Conservation (phyloP, 352 stramenopile species). For the Phytophthora pisi region DNA sequence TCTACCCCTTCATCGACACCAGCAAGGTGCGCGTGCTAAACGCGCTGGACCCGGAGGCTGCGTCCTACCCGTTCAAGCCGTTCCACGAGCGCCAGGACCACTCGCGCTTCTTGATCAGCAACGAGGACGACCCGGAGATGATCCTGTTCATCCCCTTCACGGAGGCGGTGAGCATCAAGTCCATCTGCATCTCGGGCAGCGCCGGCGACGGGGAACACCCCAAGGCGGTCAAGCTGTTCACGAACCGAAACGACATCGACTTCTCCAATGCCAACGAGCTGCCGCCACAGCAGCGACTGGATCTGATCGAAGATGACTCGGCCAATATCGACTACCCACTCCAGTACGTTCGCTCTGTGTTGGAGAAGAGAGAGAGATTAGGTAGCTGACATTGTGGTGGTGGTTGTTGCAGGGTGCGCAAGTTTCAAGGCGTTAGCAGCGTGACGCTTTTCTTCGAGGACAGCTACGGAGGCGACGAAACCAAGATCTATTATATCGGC, state of each 20-base stretch:
- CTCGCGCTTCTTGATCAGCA: slow-evolving; percentile 70
- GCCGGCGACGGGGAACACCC: slow-evolving; percentile 74
- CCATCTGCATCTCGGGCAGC: slow-evolving; percentile 85
- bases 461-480: slow-evolving; percentile 75
- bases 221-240: slow-evolving; percentile 87
- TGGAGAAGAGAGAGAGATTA: background rate
- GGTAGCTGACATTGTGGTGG: background rate
- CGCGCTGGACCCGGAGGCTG: slow-evolving; percentile 61
- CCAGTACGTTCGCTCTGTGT: slow-evolving; percentile 45
- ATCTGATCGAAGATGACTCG: slow-evolving; percentile 74
- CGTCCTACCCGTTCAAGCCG: slow-evolving; percentile 82
- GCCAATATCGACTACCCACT: slow-evolving; percentile 80
- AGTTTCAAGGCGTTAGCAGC: slow-evolving; percentile 87
- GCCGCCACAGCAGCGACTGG: slow-evolving; percentile 72
- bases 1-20: slow-evolving; percentile 87
- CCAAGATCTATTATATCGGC: slow-evolving; percentile 86
- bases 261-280: slow-evolving; percentile 85
- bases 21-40: slow-evolving; percentile 88
- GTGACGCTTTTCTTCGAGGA: slow-evolving; percentile 83
- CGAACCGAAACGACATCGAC: slow-evolving; percentile 87
- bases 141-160: slow-evolving; percentile 89
- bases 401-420: slow-evolving; percentile 64
- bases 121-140: slow-evolving; percentile 86
- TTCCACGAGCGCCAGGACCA: slow-evolving; percentile 75
- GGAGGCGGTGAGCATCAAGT: slow-evolving; percentile 88